Conservation (phyloP, 768 basidiomycete genomes). For the Hericium erinaceus region DNA sequence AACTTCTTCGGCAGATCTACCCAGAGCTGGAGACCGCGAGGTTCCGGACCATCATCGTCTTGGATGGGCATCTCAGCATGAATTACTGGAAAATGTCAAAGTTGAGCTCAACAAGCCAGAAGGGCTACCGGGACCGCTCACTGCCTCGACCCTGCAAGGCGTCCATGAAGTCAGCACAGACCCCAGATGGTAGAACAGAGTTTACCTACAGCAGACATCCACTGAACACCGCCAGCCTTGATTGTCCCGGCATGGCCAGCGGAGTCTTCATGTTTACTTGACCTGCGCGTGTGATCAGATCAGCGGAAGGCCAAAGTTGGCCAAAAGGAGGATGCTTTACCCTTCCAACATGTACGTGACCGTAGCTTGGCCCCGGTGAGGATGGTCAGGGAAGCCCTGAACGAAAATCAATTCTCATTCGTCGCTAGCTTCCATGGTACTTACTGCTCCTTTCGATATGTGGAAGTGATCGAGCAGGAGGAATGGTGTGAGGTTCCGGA, state of each 20-base stretch:
- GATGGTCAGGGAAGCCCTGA: slow-evolving; percentile 87
- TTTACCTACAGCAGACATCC: slow-evolving; percentile 76
- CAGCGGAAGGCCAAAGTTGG: no score
- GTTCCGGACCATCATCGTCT: slow-evolving; percentile 54
- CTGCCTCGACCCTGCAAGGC: slow-evolving; percentile 45
- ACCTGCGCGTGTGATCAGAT: slow-evolving; percentile 23
- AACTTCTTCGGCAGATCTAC: slow-evolving; percentile 70
- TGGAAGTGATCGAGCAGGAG: slow-evolving; percentile 85
- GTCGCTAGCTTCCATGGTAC: slow-evolving; percentile 13
- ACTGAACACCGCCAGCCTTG: slow-evolving; percentile 80
- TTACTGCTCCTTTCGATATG: slow-evolving; percentile 56
- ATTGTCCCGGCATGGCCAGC: slow-evolving; percentile 76
- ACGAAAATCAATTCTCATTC: not conserved
- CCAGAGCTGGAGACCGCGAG: slow-evolving; percentile 84
- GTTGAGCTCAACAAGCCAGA: not conserved
- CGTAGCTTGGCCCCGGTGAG: slow-evolving; percentile 83
- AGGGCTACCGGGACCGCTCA: slow-evolving; percentile 14
- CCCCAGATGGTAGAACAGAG: not conserved
- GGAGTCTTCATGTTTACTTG: slow-evolving; percentile 85
- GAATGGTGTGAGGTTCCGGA: slow-evolving; percentile 85
- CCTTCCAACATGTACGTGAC: slow-evolving; percentile 88
- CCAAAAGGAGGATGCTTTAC: slow-evolving; percentile 22
- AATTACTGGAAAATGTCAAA: slow-evolving; percentile 31
- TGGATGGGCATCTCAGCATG: slow-evolving; percentile 89
- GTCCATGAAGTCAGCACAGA: not conserved